These are phyloP conservation scores for Daphne laureola DNA, from an alignment of 441 rosid genomes.

Conservation along the genomic window DNA sequence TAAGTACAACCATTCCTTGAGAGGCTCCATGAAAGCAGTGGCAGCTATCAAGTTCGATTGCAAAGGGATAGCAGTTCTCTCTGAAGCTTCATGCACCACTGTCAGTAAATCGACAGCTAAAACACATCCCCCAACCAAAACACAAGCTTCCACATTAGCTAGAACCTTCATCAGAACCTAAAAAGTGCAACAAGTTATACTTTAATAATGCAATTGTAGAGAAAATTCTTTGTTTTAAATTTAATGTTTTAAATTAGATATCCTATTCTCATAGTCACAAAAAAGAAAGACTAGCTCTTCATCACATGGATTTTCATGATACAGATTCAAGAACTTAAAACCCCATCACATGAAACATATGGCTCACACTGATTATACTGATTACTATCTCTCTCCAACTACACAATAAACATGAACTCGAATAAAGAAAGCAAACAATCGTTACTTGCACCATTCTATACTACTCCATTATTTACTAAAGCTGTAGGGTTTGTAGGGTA, in stretches of 20 bases:
- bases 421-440: no score
- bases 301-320: constrained; percentile 1
- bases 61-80: constrained; percentile 94
- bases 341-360: no score
- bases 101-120: constrained; percentile 97
- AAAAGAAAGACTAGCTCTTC: constrained; percentile 8
- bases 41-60: constrained; percentile 98
- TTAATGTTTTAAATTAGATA: no score
- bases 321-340: not conserved
- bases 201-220: no score
- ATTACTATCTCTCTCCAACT: no score
- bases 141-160: constrained; percentile 90
- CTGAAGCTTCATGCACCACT: constrained; percentile 91
- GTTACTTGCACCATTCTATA: no score
- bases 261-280: not conserved
- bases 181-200: constrained; percentile 11
- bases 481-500: no score
- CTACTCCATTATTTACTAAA: no score
- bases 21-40: constrained; percentile 99
- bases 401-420: no score
- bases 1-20: constrained; percentile 95
- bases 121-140: constrained; percentile 95
- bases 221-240: no score
- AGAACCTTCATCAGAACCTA: constrained; percentile 96
- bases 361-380: no score